A percentile compares a stretch with the other conserved stretches of the same genome.
phyloP scores from a whole-genome alignment of 2,329 filamentous ascomycete genomes.

The Plectosphaerella cucumerina region DNA sequence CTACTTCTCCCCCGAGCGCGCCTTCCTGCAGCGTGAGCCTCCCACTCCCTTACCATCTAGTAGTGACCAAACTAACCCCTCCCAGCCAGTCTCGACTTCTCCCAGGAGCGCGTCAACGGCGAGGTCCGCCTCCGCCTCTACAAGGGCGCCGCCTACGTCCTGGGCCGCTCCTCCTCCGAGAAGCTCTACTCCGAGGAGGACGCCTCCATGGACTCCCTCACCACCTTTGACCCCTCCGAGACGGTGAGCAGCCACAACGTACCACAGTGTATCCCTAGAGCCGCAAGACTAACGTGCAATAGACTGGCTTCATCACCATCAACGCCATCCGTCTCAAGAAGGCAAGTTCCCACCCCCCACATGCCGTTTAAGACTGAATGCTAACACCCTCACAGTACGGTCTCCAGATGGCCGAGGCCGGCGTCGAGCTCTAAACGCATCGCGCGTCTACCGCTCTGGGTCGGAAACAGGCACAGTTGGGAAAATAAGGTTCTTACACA shows the following conservation, averaged over 20 bases:
- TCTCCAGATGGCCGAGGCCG: slow-evolving; percentile 31
- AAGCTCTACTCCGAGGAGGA: slow-evolving; percentile 50
- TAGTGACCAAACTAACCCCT: not conserved
- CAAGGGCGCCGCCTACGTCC: slow-evolving; percentile 39
- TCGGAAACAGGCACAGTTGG: too few species aligned
- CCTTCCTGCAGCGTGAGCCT: slow-evolving; percentile 7
- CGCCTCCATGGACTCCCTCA: slow-evolving; percentile 46
- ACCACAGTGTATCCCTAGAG: not conserved
- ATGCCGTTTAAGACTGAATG: not conserved
- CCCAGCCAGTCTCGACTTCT: slow-evolving; percentile 8
- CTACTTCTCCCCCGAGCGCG: slow-evolving; percentile 42
- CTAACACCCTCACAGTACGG: slow-evolving; percentile 32
- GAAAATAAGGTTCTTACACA: too few species aligned
- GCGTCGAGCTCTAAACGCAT: slow-evolving; percentile 12
- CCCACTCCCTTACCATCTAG: not conserved
- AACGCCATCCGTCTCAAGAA: slow-evolving; percentile 56
- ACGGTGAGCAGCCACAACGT: slow-evolving; percentile 17
- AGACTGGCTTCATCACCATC: slow-evolving; percentile 58
- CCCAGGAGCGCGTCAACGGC: slow-evolving; percentile 11
- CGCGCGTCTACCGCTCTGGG: too few species aligned
- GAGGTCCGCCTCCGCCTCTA: slow-evolving; percentile 25
- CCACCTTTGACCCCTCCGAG: slow-evolving; percentile 35
- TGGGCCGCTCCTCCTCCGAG: slow-evolving; percentile 38
- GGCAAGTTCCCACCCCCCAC: not conserved
- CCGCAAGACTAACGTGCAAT: not conserved